phyloP scores from a whole-genome alignment of 768 basidiomycete genomes.

The Tephrocybe sp. region DNA sequence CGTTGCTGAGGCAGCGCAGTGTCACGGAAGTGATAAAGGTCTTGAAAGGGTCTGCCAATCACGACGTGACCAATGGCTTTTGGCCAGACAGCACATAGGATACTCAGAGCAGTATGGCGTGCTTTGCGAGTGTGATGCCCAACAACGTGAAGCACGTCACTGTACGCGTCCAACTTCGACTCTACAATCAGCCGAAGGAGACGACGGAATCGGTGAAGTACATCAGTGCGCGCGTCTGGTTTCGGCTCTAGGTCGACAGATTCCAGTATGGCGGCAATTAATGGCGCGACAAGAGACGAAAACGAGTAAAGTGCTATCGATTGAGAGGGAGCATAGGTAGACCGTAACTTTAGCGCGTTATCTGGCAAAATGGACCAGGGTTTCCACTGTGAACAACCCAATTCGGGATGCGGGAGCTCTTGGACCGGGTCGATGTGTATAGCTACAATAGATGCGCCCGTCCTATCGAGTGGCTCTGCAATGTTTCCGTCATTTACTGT shows the following conservation, averaged over 20 bases:
- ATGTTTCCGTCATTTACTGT: not conserved
- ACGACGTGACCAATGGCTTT: constrained; percentile 63
- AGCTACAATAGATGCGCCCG: constrained; percentile 43
- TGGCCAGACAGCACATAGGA: constrained; percentile 67
- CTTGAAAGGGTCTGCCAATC: constrained; percentile 51
- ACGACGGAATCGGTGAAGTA: constrained; percentile 46
- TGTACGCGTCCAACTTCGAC: constrained; percentile 64
- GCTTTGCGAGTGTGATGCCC: constrained; percentile 62
- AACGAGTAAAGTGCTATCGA: constrained; percentile 52
- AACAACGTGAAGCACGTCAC: constrained; percentile 68
- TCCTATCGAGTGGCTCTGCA: constrained; percentile 12
- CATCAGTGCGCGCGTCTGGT: constrained; percentile 28
- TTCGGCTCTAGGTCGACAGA: constrained; percentile 39
- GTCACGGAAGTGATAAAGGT: constrained; percentile 28
- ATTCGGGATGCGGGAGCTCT: constrained; percentile 20
- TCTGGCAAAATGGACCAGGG: constrained; percentile 23
- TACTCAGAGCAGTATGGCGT: constrained; percentile 49
- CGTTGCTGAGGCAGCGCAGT: not conserved
- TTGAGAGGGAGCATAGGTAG: constrained; percentile 60
- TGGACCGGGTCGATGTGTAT: constrained; percentile 59
- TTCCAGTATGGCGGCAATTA: constrained; percentile 63
- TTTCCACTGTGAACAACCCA: constrained; percentile 19
- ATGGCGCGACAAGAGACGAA: constrained; percentile 57
- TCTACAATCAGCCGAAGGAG: constrained; percentile 52
- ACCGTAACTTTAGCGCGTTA: constrained; percentile 30